phyloP scores from a whole-genome alignment of 306 rosid species.

The Malus sylvestris region DNA sequence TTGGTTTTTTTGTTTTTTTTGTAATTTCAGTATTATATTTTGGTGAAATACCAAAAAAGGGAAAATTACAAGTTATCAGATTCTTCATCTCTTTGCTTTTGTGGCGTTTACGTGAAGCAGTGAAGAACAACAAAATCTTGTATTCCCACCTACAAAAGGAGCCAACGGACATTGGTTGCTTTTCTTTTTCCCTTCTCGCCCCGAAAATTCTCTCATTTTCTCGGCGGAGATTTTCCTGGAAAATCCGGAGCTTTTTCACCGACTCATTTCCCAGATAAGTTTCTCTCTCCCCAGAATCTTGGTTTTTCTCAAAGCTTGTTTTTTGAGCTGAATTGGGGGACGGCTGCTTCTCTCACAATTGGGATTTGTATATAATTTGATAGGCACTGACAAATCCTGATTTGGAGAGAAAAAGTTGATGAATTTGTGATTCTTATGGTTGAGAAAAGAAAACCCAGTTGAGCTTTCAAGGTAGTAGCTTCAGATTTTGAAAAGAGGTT shows the following conservation, averaged over 20 bases:
- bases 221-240: conserved; percentile 16
- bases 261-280: conserved; percentile 39
- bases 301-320: background rate
- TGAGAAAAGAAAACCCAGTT: conserved; percentile 8
- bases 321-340: conserved; percentile 18
- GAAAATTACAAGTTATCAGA: background rate
- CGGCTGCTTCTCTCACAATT: conserved; percentile 31
- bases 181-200: conserved; percentile 5
- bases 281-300: conserved; percentile 2
- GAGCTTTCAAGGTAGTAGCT: conserved; percentile 13
- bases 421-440: background rate
- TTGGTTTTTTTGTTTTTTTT: background rate
- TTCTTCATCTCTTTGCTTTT: conserved; percentile 6
- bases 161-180: conserved; percentile 18
- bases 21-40: background rate
- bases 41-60: background rate
- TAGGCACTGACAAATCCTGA: conserved; percentile 28
- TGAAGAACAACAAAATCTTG: conserved; percentile 11
- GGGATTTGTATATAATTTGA: conserved; percentile 28
- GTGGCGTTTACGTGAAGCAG: conserved; percentile 66
- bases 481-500: conserved; percentile 11
- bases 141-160: conserved; percentile 14
- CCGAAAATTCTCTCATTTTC: conserved; percentile 5
- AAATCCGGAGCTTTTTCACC: conserved; percentile 23
- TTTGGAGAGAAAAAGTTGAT: conserved; percentile 27